Evolutionary conservation across 257 asterid species (phyloP).

Genomic region (Scutellaria barbata): DNA sequence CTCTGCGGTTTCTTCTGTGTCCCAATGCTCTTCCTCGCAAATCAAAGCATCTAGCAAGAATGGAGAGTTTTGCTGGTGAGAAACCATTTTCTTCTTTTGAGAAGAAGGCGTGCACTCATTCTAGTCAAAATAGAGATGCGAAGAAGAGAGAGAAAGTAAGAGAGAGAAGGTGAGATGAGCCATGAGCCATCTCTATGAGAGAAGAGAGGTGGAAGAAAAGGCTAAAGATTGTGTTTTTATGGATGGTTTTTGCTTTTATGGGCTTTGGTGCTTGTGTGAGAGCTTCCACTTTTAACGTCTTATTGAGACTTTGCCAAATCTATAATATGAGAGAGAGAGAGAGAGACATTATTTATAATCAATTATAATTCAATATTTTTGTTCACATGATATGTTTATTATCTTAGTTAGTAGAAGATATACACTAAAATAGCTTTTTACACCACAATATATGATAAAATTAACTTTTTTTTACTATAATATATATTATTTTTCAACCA

Average conservation of each 20-base stretch:
- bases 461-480: no score
- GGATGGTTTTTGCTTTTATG: constrained; percentile 19
- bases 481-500: no score
- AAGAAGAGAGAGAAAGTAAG: constrained; percentile 31
- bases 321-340: not conserved
- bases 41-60: constrained; percentile 43
- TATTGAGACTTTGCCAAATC: no score
- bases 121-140: constrained; percentile 41
- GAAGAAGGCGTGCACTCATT: constrained; percentile 43
- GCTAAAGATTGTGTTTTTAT: constrained; percentile 39
- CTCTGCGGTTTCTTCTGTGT: not conserved
- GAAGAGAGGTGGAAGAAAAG: constrained; percentile 11
- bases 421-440: no score
- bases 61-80: constrained; percentile 42
- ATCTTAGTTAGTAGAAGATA: no score
- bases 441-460: no score
- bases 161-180: constrained; percentile 24
- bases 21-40: constrained; percentile 52
- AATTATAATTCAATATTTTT: no score
- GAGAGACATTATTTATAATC: not conserved
- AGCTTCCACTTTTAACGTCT: not conserved
- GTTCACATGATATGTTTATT: no score
- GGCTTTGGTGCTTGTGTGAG: constrained; percentile 31
- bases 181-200: constrained; percentile 39
- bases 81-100: constrained; percentile 47